These are phyloP conservation scores for Lophiostoma macrostomum DNA, from an alignment of 495 filamentous ascomycete species.

Conservation along the genomic window DNA sequence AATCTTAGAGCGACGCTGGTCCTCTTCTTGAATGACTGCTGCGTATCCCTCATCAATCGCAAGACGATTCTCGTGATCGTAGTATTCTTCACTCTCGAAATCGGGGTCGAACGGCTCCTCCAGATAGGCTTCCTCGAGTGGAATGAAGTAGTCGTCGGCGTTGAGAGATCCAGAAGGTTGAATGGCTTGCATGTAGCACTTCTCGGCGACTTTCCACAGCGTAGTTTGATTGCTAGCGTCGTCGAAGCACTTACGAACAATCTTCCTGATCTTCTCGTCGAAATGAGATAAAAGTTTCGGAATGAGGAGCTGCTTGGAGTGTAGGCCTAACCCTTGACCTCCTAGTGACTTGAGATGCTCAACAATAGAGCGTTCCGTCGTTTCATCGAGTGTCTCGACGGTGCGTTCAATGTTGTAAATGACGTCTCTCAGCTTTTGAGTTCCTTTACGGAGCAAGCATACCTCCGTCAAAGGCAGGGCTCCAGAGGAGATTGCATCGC, in stretches of 20 bases:
- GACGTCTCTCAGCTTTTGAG: conserved; percentile 1
- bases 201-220: conserved; percentile 4
- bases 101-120: conserved; percentile 27
- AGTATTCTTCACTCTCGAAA: conserved; percentile 25
- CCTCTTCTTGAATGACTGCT: background rate
- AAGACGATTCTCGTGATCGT: conserved; percentile 24
- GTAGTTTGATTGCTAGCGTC: background rate
- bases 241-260: no score
- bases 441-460: conserved; percentile 1
- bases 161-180: background rate
- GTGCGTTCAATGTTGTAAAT: background rate
- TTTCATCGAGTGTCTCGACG: background rate
- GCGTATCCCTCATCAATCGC: conserved; percentile 14
- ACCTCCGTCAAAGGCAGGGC: conserved; percentile 1
- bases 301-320: background rate
- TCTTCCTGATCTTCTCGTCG: conserved; percentile 3
- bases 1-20: background rate
- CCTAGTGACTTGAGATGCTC: background rate
- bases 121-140: no score
- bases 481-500: background rate
- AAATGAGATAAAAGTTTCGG: conserved; percentile 7
- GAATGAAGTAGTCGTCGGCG: conserved; percentile 4
- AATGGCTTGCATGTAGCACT: conserved; percentile 6
- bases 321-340: background rate
- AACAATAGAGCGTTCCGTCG: conserved; percentile 5